phyloP scores from a whole-genome alignment of 176 grass and related monocot species.

The Triticum urartu region DNA sequence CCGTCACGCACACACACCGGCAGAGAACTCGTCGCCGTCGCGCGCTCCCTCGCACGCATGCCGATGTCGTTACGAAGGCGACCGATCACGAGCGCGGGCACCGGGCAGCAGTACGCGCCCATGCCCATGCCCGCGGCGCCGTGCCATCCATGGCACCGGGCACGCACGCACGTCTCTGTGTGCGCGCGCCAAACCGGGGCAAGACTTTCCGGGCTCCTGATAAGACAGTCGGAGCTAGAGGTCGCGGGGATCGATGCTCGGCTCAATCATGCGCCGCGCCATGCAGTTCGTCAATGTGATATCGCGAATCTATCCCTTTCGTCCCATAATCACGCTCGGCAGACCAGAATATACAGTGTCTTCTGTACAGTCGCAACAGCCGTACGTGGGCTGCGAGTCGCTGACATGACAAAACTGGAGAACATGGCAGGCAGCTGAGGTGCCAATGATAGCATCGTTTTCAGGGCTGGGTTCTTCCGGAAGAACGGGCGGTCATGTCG shows the following conservation, averaged over 20 bases:
- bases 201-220: neutral
- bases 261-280: neutral
- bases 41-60: neutral
- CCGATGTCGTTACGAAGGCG: neutral
- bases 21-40: neutral
- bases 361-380: too few species aligned
- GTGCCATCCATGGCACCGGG: neutral
- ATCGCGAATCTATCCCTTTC: neutral
- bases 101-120: neutral
- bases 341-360: neutral
- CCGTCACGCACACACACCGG: neutral
- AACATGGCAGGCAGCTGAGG: neutral
- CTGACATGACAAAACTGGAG: neutral
- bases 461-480: too few species aligned
- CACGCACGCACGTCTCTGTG: neutral
- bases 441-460: conserved; percentile 18
- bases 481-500: too few species aligned
- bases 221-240: neutral
- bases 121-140: conserved; percentile 4
- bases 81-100: neutral
- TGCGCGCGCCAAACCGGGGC: conserved; percentile 20
- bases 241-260: too few species aligned
- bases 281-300: neutral
- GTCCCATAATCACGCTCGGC: neutral
- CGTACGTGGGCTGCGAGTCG: neutral